Conservation (phyloP, 116 monocot species). For the Cymodocea nodosa region DNA sequence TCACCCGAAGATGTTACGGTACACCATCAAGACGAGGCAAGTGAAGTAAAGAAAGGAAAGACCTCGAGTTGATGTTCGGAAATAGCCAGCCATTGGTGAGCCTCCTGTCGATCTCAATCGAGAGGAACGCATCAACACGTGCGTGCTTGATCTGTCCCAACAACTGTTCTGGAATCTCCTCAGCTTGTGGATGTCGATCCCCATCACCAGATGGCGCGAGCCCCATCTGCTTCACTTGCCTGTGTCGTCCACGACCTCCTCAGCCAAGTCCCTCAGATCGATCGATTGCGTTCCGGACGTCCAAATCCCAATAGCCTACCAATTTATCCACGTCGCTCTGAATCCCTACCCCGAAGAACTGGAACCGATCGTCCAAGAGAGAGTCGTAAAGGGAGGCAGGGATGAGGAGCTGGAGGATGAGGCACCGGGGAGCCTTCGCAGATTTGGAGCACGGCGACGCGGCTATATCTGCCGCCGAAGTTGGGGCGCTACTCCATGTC, state of each 20-base stretch:
- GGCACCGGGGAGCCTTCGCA: constrained; percentile 21
- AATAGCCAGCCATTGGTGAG: background rate
- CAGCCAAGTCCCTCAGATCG: constrained; percentile 14
- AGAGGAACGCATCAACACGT: constrained; percentile 41
- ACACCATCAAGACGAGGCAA: background rate
- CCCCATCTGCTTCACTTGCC: constrained; percentile 2
- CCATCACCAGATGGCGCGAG: constrained; percentile 30
- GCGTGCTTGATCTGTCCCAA: constrained; percentile 66
- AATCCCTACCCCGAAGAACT: constrained; percentile 16
- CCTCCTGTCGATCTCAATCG: constrained; percentile 13
- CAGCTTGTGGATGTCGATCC: constrained; percentile 21
- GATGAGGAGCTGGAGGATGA: constrained; percentile 16
- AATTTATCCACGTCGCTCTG: constrained; percentile 8
- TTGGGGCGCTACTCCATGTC: constrained; percentile 16
- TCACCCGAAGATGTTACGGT: too few species aligned
- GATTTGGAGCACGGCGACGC: constrained; percentile 21
- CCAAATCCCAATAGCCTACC: background rate
- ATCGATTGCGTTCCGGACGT: constrained; percentile 1
- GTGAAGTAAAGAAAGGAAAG: background rate
- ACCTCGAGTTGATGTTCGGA: background rate
- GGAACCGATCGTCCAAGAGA: constrained; percentile 6
- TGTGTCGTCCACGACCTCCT: constrained; percentile 1
- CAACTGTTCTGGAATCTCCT: constrained; percentile 13
- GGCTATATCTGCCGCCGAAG: constrained; percentile 5
- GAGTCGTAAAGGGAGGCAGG: constrained; percentile 11